phyloP scores from a whole-genome alignment of 306 rosid genomes.

The Pyrus bretschneideri region DNA sequence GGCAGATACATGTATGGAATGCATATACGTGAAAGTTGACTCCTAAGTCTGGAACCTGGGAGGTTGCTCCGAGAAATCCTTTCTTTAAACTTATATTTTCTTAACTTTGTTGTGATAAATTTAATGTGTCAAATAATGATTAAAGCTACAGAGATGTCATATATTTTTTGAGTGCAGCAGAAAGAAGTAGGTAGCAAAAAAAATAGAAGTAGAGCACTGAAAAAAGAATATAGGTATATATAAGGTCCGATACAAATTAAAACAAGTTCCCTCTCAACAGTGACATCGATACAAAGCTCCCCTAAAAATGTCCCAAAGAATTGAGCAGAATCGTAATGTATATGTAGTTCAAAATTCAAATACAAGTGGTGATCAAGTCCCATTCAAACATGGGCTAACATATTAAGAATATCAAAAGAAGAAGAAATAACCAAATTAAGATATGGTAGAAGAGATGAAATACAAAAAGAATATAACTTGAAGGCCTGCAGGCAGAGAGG shows the following conservation, averaged over 20 bases:
- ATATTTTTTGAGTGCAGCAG: too few species aligned
- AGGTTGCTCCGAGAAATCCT: too few species aligned
- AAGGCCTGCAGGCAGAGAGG: neutral
- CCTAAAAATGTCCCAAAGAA: constrained; percentile 58
- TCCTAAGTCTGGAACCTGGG: too few species aligned
- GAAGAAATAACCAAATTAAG: constrained; percentile 7
- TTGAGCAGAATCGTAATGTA: constrained; percentile 37
- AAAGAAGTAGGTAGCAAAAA: neutral
- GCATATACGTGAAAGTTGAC: too few species aligned
- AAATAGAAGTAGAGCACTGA: neutral
- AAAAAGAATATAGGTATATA: neutral
- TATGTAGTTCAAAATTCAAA: constrained; percentile 22
- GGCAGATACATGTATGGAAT: too few species aligned
- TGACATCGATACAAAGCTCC: constrained; percentile 25
- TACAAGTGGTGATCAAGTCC: constrained; percentile 12
- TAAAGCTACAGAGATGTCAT: too few species aligned
- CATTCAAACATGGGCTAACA: constrained; percentile 26
- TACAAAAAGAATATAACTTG: neutral
- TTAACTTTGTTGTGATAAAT: too few species aligned
- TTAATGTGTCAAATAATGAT: too few species aligned
- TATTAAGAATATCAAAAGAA: constrained; percentile 1
- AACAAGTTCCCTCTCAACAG: constrained; percentile 7
- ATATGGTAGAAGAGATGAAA: constrained; percentile 4
- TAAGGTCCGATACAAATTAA: constrained; percentile 3
- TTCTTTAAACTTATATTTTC: too few species aligned